Evolutionary conservation across 495 filamentous ascomycete species (phyloP).

Genomic region (Daldinia caldariorum): DNA sequence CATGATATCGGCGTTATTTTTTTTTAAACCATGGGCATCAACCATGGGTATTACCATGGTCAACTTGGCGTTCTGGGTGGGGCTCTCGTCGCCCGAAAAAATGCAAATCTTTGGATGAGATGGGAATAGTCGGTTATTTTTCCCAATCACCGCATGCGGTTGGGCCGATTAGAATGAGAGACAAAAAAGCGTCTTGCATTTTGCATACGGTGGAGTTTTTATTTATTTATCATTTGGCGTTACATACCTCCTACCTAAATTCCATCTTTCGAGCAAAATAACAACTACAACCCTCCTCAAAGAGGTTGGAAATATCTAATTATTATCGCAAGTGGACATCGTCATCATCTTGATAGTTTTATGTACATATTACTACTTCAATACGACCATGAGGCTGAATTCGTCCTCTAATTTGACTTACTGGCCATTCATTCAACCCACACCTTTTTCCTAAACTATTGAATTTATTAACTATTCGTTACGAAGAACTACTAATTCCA

Average conservation of each 20-base stretch:
- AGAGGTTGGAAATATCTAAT: slow-evolving; percentile 18
- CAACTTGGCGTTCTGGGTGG: slow-evolving; percentile 33
- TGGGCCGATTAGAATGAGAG: slow-evolving; percentile 31
- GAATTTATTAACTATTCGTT: no score
- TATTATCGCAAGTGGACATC: neutral
- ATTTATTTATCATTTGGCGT: slow-evolving; percentile 19
- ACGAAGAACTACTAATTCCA: slow-evolving; percentile 13
- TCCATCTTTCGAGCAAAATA: slow-evolving; percentile 20
- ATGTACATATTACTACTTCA: neutral
- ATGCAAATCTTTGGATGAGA: slow-evolving; percentile 8
- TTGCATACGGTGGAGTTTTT: slow-evolving; percentile 33
- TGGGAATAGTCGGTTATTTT: slow-evolving; percentile 4
- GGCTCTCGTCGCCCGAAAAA: slow-evolving; percentile 24
- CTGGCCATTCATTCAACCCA: neutral
- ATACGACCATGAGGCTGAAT: slow-evolving; percentile 34
- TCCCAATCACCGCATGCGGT: slow-evolving; percentile 21
- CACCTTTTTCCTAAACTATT: neutral
- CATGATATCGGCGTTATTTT: slow-evolving; percentile 41
- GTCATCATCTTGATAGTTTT: slow-evolving; percentile 8
- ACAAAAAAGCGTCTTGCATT: slow-evolving; percentile 18
- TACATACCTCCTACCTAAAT: slow-evolving; percentile 26
- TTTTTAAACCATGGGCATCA: slow-evolving; percentile 16
- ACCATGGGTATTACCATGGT: slow-evolving; percentile 13
- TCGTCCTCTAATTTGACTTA: slow-evolving; percentile 18
- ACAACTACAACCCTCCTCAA: slow-evolving; percentile 14